Percentiles rank a stretch among this genome's conserved stretches.
These are phyloP conservation scores for Fusarium nurragi DNA, from an alignment of 2,329 filamentous ascomycete genomes.

Conservation along the genomic window DNA sequence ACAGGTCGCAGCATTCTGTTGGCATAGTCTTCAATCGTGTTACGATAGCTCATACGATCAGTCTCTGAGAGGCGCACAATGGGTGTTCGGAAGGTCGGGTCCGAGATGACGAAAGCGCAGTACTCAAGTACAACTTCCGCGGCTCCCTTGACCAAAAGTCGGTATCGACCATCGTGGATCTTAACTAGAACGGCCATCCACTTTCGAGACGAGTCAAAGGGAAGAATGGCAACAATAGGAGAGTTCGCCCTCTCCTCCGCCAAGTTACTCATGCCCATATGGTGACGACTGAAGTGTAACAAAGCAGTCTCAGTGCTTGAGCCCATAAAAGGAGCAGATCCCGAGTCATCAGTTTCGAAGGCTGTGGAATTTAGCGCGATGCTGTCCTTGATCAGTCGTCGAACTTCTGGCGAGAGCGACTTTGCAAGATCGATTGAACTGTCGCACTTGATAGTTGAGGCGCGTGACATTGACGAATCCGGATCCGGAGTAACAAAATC, in stretches of 20 bases:
- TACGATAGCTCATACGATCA: conserved; percentile 46
- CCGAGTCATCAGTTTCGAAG: conserved; percentile 57
- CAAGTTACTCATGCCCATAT: conserved; percentile 57
- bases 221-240: conserved; percentile 59
- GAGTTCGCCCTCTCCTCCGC: conserved; percentile 58
- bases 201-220: conserved; percentile 64
- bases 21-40: conserved; percentile 63
- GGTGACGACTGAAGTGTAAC: conserved; percentile 60
- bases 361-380: conserved; percentile 62
- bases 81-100: conserved; percentile 52
- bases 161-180: conserved; percentile 56
- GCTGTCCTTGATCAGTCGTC: conserved; percentile 51
- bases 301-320: conserved; percentile 66
- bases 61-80: conserved; percentile 46
- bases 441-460: conserved; percentile 39
- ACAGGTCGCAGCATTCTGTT: conserved; percentile 78
- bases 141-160: conserved; percentile 66
- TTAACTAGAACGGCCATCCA: conserved; percentile 66
- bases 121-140: conserved; percentile 64
- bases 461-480: conserved; percentile 34
- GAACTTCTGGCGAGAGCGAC: conserved; percentile 48
- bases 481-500: conserved; percentile 38
- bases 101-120: conserved; percentile 54
- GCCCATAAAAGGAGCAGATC: conserved; percentile 57
- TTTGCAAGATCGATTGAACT: conserved; percentile 46